A percentile compares a stretch with the other conserved stretches of the same genome.
Evolutionary conservation across 768 basidiomycete species (phyloP).

Genomic region (Boletus rubescentipes): DNA sequence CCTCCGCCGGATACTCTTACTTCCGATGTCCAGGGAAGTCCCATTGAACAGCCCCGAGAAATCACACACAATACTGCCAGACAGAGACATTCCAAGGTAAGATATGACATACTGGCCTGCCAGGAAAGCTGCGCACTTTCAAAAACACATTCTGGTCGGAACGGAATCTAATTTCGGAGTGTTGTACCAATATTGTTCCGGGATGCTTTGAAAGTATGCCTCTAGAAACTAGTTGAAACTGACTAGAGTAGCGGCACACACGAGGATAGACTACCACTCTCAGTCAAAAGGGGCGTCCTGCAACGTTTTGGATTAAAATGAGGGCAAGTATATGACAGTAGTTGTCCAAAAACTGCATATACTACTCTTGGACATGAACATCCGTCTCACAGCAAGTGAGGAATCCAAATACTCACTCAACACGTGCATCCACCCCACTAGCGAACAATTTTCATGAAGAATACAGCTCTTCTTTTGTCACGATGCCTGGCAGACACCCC

Average conservation of each 20-base stretch:
- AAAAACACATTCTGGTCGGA: not conserved
- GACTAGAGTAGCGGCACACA: not conserved
- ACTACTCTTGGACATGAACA: constrained; percentile 16
- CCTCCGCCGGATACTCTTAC: not conserved
- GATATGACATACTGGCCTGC: too few relatives aligned
- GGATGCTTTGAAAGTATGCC: not conserved
- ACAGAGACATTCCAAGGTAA: not conserved
- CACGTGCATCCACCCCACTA: constrained; percentile 9
- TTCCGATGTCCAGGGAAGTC: too few relatives aligned
- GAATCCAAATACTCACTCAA: constrained; percentile 15
- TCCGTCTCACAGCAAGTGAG: not conserved
- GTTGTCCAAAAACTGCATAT: constrained; percentile 25
- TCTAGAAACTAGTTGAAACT: not conserved
- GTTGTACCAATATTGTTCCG: not conserved
- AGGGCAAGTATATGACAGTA: constrained; percentile 18
- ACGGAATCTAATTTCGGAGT: not conserved
- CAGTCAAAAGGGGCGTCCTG: not conserved
- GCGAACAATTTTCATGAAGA: constrained; percentile 33
- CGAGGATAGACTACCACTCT: not conserved
- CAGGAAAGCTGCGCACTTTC: not conserved
- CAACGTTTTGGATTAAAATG: constrained; percentile 21
- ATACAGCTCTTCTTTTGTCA: constrained; percentile 66
- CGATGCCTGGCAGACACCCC: constrained; percentile 43
- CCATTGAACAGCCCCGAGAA: not conserved
- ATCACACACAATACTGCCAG: not conserved